These are phyloP conservation scores for Fusarium buharicum DNA, from an alignment of 2,329 filamentous ascomycete genomes.

Conservation along the genomic window DNA sequence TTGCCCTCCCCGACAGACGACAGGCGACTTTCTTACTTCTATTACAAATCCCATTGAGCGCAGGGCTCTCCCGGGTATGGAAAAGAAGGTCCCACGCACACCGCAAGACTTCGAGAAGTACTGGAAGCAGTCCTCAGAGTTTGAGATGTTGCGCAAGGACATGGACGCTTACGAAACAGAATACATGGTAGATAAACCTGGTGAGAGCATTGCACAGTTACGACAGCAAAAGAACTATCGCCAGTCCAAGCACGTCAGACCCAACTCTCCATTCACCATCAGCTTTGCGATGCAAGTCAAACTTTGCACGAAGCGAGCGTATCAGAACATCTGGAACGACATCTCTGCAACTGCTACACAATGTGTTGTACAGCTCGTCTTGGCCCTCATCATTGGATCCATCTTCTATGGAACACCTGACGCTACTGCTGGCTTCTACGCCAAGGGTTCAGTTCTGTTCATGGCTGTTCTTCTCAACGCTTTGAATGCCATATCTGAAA, in stretches of 20 bases:
- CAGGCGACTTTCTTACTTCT: slow-evolving; percentile 75
- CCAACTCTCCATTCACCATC: slow-evolving; percentile 66
- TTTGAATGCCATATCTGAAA: slow-evolving; percentile 66
- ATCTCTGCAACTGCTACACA: slow-evolving; percentile 59
- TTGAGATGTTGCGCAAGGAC: slow-evolving; percentile 55
- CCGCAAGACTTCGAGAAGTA: slow-evolving; percentile 72
- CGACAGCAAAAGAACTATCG: slow-evolving; percentile 59
- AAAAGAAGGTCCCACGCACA: slow-evolving; percentile 70
- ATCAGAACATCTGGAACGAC: slow-evolving; percentile 64
- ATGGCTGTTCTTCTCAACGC: slow-evolving; percentile 70
- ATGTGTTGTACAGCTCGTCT: slow-evolving; percentile 60
- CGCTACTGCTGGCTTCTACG: slow-evolving; percentile 63
- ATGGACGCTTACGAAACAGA: slow-evolving; percentile 62
- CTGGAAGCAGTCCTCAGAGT: slow-evolving; percentile 60
- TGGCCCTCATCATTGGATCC: slow-evolving; percentile 70
- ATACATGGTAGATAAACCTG: slow-evolving; percentile 55
- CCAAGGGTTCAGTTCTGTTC: slow-evolving; percentile 68
- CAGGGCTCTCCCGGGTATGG: slow-evolving; percentile 64
- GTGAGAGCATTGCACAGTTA: slow-evolving; percentile 53
- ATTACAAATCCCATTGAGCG: slow-evolving; percentile 73
- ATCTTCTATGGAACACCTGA: slow-evolving; percentile 66
- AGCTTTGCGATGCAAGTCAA: slow-evolving; percentile 64
- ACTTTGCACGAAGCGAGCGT: slow-evolving; percentile 62
- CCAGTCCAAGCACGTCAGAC: slow-evolving; percentile 64
- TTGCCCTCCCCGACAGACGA: slow-evolving; percentile 74